These are phyloP conservation scores for Tuber umbilicatum DNA, from an alignment of 495 filamentous ascomycete species.

Conservation along the genomic window DNA sequence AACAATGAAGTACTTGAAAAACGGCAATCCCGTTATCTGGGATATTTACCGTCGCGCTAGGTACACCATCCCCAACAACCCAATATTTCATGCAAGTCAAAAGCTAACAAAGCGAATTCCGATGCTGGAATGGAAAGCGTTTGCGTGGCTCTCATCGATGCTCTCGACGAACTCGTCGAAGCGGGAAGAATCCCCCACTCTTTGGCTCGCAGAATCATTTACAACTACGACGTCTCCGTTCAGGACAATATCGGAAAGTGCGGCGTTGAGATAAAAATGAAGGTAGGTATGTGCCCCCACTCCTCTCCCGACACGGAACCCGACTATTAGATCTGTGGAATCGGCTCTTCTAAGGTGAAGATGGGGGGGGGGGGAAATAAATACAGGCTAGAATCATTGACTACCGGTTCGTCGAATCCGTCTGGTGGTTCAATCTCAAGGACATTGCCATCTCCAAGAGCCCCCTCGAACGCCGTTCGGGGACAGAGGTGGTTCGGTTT, in stretches of 20 bases:
- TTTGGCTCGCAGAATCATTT: background rate
- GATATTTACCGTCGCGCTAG: background rate
- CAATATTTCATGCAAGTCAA: background rate
- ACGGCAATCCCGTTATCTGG: background rate
- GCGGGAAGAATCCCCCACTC: background rate
- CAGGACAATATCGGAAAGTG: constrained; percentile 1
- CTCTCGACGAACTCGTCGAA: background rate
- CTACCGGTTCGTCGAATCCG: background rate
- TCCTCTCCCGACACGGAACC: background rate
- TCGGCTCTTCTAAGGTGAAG: background rate
- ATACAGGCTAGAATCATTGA: background rate
- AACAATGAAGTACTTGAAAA: constrained; percentile 1
- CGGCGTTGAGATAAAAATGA: background rate
- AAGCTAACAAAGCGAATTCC: background rate
- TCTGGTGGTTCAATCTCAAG: constrained; percentile 2
- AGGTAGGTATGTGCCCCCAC: background rate
- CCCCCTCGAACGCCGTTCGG: background rate
- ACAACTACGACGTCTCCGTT: background rate
- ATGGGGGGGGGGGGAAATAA: background rate
- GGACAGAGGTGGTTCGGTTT: background rate
- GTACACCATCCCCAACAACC: background rate
- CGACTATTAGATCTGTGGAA: background rate
- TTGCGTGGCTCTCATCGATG: background rate
- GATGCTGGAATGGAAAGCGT: background rate
- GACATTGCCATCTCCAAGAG: background rate